Conservation (phyloP, 305 asterid species). For the Ajuga reptans region DNA sequence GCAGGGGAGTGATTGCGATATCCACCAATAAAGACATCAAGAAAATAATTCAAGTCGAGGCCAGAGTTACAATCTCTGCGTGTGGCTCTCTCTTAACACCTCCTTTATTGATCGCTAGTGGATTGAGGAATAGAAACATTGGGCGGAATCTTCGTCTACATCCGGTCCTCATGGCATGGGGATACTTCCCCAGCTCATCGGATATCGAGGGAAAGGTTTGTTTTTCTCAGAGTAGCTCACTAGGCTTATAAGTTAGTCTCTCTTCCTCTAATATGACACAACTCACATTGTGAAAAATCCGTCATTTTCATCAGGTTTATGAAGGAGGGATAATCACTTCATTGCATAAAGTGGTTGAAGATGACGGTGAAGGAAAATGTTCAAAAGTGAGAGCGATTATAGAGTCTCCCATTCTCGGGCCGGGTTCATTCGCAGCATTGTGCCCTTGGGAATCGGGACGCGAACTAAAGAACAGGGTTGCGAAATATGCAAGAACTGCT, state of each 20-base stretch:
- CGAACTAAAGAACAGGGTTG: constrained; percentile 35
- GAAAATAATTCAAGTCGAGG: constrained; percentile 40
- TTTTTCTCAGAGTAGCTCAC: too few species aligned
- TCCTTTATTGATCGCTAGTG: constrained; percentile 63
- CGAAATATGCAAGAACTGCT: constrained; percentile 59
- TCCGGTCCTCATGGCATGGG: constrained; percentile 94
- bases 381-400: constrained; percentile 41
- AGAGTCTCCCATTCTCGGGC: constrained; percentile 57
- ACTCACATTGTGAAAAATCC: too few species aligned
- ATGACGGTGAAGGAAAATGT: constrained; percentile 20
- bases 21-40: constrained; percentile 27
- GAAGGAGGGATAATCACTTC: constrained; percentile 90
- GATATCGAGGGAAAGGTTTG: constrained; percentile 34
- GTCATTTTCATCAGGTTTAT: not conserved
- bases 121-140: constrained; percentile 53
- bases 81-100: constrained; percentile 83
- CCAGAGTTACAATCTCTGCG: constrained; percentile 66
- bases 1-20: constrained; percentile 55
- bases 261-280: too few species aligned
- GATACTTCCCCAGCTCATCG: constrained; percentile 53
- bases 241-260: too few species aligned
- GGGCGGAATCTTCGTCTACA: constrained; percentile 82
- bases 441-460: constrained; percentile 64
- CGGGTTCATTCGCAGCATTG: constrained; percentile 59
- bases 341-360: constrained; percentile 40